These are phyloP conservation scores for Marchantia polymorpha DNA, from an alignment of 225 moss, liverwort and hornwort species.

Conservation along the genomic window DNA sequence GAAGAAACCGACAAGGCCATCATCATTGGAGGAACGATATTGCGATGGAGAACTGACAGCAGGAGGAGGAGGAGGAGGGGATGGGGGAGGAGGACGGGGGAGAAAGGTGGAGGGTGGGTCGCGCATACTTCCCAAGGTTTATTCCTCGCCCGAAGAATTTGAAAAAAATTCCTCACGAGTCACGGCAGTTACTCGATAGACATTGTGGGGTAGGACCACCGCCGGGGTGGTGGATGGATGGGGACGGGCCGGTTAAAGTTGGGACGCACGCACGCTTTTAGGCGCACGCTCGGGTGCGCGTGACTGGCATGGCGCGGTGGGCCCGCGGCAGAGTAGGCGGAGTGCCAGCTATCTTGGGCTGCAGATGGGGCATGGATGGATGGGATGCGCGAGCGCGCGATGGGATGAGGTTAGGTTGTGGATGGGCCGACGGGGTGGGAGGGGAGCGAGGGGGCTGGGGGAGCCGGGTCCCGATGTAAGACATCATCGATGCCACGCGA, in stretches of 20 bases:
- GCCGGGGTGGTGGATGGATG: neutral
- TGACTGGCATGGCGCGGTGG: slow-evolving; percentile 14
- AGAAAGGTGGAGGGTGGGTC: neutral
- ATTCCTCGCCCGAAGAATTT: neutral
- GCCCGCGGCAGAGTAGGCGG: neutral
- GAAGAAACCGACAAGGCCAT: neutral
- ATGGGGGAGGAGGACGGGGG: neutral
- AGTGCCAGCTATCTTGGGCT: slow-evolving; percentile 11
- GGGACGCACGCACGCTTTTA: slow-evolving; percentile 3
- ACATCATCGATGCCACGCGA: neutral
- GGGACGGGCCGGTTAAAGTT: neutral
- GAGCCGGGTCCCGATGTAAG: neutral
- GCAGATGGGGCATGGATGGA: neutral
- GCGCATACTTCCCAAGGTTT: slow-evolving; percentile 1
- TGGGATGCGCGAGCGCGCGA: neutral
- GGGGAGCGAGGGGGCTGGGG: neutral
- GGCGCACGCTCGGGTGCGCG: slow-evolving; percentile 19
- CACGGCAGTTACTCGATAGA: neutral
- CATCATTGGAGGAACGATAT: neutral
- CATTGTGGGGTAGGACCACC: too few species aligned
- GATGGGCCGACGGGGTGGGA: neutral
- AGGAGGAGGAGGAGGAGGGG: neutral
- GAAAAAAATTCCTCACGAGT: too few species aligned
- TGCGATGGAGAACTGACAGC: neutral
- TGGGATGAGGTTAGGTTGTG: neutral